Evolutionary conservation across 192 early-diverging fungal species (phyloP).

Genomic region (Podila verticillata): DNA sequence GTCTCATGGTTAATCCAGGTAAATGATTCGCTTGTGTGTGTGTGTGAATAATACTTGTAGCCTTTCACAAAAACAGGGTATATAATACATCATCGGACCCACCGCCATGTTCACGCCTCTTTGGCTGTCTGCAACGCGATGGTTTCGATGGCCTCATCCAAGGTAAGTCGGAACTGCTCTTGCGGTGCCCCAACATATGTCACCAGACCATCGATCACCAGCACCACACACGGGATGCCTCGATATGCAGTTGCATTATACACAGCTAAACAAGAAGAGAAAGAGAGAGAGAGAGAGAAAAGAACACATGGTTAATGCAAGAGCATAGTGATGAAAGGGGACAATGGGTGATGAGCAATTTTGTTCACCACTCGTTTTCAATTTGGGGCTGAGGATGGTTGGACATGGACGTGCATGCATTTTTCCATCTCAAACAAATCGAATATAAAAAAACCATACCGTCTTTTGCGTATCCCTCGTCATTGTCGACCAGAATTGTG

Average conservation of each 20-base stretch:
- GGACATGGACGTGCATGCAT: background rate
- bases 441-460: constrained; percentile 9
- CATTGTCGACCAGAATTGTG: constrained; percentile 31
- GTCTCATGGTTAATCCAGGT: too few relatives aligned
- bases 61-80: too few relatives aligned
- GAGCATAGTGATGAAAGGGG: background rate
- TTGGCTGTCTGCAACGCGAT: background rate
- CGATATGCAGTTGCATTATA: constrained; percentile 39
- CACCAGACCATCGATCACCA: constrained; percentile 31
- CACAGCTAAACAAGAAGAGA: constrained; percentile 15
- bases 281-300: background rate
- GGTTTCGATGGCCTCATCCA: constrained; percentile 13
- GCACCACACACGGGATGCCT: constrained; percentile 37
- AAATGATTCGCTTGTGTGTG: too few relatives aligned
- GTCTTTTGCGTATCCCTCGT: constrained; percentile 42
- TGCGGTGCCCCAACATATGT: constrained; percentile 39
- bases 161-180: constrained; percentile 16
- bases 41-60: too few relatives aligned
- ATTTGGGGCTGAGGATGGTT: too few relatives aligned
- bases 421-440: background rate
- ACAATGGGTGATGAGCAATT: too few relatives aligned
- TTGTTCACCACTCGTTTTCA: too few relatives aligned
- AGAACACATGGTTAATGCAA: background rate
- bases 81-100: too few relatives aligned
- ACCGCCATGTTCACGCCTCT: constrained; percentile 11